phyloP scores from a whole-genome alignment of 1,284 basidiomycete species.

The Hemileia vastatrix region DNA sequence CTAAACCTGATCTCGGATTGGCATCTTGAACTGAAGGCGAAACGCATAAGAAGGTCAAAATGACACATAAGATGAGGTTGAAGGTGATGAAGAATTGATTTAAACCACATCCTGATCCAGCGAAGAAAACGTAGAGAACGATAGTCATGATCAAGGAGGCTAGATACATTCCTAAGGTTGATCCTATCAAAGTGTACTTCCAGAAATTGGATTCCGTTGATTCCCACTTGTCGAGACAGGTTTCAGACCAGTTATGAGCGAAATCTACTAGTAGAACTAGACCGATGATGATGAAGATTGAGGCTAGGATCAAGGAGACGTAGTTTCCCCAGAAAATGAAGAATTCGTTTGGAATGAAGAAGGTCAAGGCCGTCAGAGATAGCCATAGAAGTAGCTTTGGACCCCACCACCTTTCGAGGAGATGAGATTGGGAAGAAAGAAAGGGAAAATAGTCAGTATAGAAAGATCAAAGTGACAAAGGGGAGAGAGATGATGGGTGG shows the following conservation, averaged over 20 bases:
- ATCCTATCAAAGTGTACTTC: slow-evolving; percentile 94
- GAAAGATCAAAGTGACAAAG: neutral
- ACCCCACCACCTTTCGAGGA: slow-evolving; percentile 76
- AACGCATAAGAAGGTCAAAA: slow-evolving; percentile 73
- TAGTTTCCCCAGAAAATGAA: slow-evolving; percentile 96
- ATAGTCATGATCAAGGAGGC: slow-evolving; percentile 72
- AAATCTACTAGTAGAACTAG: slow-evolving; percentile 96
- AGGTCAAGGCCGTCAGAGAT: slow-evolving; percentile 63
- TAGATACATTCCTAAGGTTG: slow-evolving; percentile 76
- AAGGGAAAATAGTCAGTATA: neutral
- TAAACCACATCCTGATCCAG: slow-evolving; percentile 69
- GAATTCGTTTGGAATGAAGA: slow-evolving; percentile 86
- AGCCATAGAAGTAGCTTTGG: slow-evolving; percentile 84
- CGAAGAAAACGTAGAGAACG: slow-evolving; percentile 84
- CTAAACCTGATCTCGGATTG: slow-evolving; percentile 87
- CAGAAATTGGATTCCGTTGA: slow-evolving; percentile 71
- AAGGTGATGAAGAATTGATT: slow-evolving; percentile 93
- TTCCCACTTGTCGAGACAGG: slow-evolving; percentile 92
- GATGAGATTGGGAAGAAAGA: neutral
- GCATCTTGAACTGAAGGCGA: slow-evolving; percentile 80
- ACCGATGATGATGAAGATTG: slow-evolving; percentile 79
- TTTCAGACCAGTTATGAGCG: slow-evolving; percentile 96
- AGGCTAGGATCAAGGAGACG: slow-evolving; percentile 75
- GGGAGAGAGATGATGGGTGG: neutral
- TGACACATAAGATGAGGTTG: slow-evolving; percentile 70